Evolutionary conservation across 108 stramenopile species (phyloP).

Genomic region (Hondaea fermentalgiana): DNA sequence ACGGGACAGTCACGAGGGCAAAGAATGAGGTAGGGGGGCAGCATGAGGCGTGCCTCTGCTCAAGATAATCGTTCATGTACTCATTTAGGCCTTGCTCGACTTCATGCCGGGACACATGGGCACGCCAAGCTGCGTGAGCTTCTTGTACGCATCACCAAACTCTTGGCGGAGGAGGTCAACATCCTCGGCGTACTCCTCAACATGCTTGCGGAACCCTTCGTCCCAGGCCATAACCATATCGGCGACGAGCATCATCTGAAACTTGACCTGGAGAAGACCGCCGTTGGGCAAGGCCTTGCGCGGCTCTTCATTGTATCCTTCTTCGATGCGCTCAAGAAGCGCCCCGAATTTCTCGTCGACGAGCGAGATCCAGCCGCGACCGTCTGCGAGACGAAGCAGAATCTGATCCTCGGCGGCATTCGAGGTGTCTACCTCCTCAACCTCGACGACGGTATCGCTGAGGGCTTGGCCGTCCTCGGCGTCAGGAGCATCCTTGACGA

Average conservation of each 20-base stretch:
- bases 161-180: constrained; percentile 77
- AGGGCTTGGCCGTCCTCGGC: background rate
- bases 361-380: background rate
- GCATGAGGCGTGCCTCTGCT: background rate
- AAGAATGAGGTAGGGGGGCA: background rate
- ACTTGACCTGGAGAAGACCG: background rate
- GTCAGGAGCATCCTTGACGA: background rate
- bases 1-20: too few species aligned
- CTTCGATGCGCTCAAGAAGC: background rate
- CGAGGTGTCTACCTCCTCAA: background rate
- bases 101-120: background rate
- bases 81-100: background rate
- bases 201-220: constrained; percentile 54
- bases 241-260: constrained; percentile 60
- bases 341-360: background rate
- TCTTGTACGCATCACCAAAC: constrained; percentile 79
- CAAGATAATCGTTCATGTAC: background rate
- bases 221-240: constrained; percentile 66
- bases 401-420: background rate
- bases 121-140: constrained; percentile 70
- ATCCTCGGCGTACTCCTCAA: constrained; percentile 65
- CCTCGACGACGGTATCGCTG: background rate
- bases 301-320: background rate
- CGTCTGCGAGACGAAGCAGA: background rate
- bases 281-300: background rate